Conservation (phyloP, 768 basidiomycete species). For the Boletellus ananas region DNA sequence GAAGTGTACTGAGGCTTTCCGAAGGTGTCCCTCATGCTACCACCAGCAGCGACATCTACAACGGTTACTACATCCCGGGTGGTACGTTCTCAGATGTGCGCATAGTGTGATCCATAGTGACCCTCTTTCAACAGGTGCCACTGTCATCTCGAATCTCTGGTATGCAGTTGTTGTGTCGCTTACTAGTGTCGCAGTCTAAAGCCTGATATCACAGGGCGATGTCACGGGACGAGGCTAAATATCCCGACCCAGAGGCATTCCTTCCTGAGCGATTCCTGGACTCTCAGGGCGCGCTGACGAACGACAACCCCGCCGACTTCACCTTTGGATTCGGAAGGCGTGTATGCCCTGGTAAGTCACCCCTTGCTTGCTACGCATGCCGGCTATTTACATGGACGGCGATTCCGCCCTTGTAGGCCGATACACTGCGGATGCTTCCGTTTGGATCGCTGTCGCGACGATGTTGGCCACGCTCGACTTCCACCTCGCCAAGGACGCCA, state of each 20-base stretch:
- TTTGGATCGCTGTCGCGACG: not conserved
- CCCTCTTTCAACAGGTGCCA: not conserved
- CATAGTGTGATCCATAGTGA: not conserved
- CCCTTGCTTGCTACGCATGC: no score
- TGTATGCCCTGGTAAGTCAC: slow-evolving; percentile 2
- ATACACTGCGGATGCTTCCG: not conserved
- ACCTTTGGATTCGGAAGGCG: slow-evolving; percentile 11
- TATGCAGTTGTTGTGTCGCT: not conserved
- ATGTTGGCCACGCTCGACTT: not conserved
- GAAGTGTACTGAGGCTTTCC: not conserved
- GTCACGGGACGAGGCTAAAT: slow-evolving; percentile 5
- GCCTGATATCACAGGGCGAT: slow-evolving; percentile 2
- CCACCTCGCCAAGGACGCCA: no score
- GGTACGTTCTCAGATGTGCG: not conserved
- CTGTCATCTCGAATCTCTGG: not conserved
- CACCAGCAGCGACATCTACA: slow-evolving; percentile 8
- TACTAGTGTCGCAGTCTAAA: no score
- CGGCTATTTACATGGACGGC: no score
- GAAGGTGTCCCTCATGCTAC: slow-evolving; percentile 12
- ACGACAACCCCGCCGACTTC: slow-evolving; percentile 5
- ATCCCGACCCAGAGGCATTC: slow-evolving; percentile 10
- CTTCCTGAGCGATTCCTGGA: slow-evolving; percentile 14
- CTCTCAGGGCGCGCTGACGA: not conserved
- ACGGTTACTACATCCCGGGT: slow-evolving; percentile 19
- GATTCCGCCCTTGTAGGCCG: not conserved